These are phyloP conservation scores for Alternaria ethzedia DNA, from an alignment of 2,329 filamentous ascomycete genomes.

Conservation along the genomic window DNA sequence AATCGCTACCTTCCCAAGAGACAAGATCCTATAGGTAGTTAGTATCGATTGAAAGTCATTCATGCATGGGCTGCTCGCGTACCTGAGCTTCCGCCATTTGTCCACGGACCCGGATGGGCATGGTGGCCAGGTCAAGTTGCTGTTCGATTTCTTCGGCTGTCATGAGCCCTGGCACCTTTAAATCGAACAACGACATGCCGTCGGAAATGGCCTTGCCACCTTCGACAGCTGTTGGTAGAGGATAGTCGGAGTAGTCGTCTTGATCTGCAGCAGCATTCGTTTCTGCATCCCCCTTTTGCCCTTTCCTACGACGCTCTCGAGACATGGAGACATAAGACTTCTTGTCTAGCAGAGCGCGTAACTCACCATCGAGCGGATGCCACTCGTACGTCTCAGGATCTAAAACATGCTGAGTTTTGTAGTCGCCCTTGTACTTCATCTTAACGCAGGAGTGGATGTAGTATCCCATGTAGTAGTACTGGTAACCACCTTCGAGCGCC, in stretches of 20 bases:
- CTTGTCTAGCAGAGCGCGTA: constrained; percentile 60
- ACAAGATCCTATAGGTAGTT: constrained; percentile 58
- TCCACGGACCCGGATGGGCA: constrained; percentile 60
- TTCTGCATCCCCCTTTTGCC: neutral
- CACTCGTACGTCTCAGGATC: constrained; percentile 71
- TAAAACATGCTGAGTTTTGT: constrained; percentile 74
- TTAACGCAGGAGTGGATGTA: constrained; percentile 83
- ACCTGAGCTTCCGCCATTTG: constrained; percentile 44
- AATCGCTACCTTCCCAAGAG: constrained; percentile 63
- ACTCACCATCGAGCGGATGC: constrained; percentile 63
- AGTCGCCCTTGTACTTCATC: constrained; percentile 86
- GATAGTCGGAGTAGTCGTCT: constrained; percentile 29
- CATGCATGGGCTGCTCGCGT: constrained; percentile 9
- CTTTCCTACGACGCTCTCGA: constrained; percentile 39
- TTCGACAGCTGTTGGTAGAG: constrained; percentile 34
- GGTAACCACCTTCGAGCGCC: constrained; percentile 71
- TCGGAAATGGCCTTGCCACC: constrained; percentile 43
- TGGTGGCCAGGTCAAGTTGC: constrained; percentile 63
- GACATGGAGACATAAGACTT: constrained; percentile 61
- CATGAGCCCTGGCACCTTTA: constrained; percentile 72
- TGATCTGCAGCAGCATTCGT: constrained; percentile 4
- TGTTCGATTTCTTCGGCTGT: constrained; percentile 59
- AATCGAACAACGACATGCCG: constrained; percentile 61
- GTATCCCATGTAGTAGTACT: constrained; percentile 83
- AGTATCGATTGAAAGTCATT: constrained; percentile 22